Evolutionary conservation across 192 early-diverging fungal genomes (phyloP), one percentile per base, ranked within the genome.

Genomic region (Coemansia asiatica): DNA sequence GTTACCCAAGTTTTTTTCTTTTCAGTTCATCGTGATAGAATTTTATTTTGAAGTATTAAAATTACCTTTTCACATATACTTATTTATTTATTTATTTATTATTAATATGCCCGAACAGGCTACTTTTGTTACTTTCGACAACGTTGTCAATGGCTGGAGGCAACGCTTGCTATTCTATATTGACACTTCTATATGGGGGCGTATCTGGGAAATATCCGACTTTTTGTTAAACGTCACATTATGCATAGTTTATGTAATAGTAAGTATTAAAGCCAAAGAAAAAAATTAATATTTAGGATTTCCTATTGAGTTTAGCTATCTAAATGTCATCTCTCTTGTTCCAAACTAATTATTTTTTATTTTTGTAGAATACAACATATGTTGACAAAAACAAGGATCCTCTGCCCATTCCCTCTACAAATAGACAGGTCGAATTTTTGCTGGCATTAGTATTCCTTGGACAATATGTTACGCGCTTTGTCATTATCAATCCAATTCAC

Each of bases 101-200:
- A 50, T 50, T 50, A 16, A 0, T n/a, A 69, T 72, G 77, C 63
- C 72, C 8, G 72, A 80, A 57, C 68, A 74, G 47, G 77, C 77
- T 31, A 80, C 77, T 3, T 80, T 80, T 71, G 68, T 80, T 16
- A 65, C 68, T 1, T 56, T 80, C 22, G 77, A 80, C 62, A 80
- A 58, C 22, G 56, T 80, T 23, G 77, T 80, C 47, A 80, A 80
- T 23, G 71, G 79, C 23, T 81, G 79, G 79, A 69, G 79, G 9
- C 71, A 79, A 54, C 65, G 70, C 1, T 60, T 75, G 15, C 38
- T 74, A 10, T 83, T 79, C 49, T 73, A 66, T 46, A 66, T 83
- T 4, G 82, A 83, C 57, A 79, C 72, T 1, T 73, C 70, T 9
- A 51, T 72, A 25, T 74, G 73, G 74, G 82, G 82, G 5, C 40